Evolutionary conservation across 495 filamentous ascomycete genomes (phyloP).

Genomic region (Hypomontagnella monticulosa): DNA sequence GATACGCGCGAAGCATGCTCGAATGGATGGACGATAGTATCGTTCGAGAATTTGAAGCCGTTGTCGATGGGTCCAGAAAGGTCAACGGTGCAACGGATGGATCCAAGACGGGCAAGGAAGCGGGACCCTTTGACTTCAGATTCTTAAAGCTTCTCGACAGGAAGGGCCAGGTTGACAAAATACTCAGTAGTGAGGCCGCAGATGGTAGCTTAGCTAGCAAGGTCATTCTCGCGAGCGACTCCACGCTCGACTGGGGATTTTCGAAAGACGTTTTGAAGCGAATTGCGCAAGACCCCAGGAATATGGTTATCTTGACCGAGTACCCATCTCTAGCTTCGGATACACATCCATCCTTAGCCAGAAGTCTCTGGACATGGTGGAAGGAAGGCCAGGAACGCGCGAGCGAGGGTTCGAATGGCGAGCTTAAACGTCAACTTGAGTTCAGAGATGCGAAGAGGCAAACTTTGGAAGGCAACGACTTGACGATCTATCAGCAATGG

Average conservation of each 20-base stretch:
- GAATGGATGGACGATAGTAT: slow-evolving; percentile 99
- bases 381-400: slow-evolving; percentile 70
- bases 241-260: slow-evolving; percentile 93
- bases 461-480: slow-evolving; percentile 75
- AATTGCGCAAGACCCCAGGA: slow-evolving; percentile 77
- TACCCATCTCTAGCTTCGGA: slow-evolving; percentile 53
- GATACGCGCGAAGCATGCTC: slow-evolving; percentile 91
- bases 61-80: slow-evolving; percentile 61
- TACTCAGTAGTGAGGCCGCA: slow-evolving; percentile 54
- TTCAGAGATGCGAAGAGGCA: slow-evolving; percentile 67
- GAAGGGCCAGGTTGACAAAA: slow-evolving; percentile 74
- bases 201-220: slow-evolving; percentile 59
- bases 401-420: slow-evolving; percentile 71
- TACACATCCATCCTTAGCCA: slow-evolving; percentile 58
- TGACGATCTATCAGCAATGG: slow-evolving; percentile 87
- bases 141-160: slow-evolving; percentile 83
- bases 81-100: slow-evolving; percentile 54
- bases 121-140: slow-evolving; percentile 89
- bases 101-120: slow-evolving; percentile 52
- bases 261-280: slow-evolving; percentile 82
- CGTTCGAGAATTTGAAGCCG: slow-evolving; percentile 87
- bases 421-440: slow-evolving; percentile 65
- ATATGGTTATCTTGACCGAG: slow-evolving; percentile 88
- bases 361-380: slow-evolving; percentile 77
- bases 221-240: slow-evolving; percentile 91